Percentiles rank a stretch among this genome's conserved stretches.
Evolutionary conservation across 2,329 filamentous ascomycete species (phyloP).

Genomic region (Cercospora citrullina): DNA sequence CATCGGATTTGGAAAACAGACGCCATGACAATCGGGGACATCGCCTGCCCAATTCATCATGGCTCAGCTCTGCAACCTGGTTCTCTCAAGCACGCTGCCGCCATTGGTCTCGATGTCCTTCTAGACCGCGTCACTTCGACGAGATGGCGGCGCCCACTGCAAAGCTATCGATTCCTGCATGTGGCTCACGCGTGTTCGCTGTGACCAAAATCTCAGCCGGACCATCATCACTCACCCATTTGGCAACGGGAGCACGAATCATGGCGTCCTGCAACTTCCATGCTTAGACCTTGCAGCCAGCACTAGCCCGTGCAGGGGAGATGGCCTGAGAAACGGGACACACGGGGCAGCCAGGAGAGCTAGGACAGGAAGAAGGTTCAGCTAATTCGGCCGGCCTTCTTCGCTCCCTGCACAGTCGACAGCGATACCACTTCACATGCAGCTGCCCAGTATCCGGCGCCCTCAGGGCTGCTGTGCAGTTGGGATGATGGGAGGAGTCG

Average conservation of each 20-base stretch:
- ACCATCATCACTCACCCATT: neutral
- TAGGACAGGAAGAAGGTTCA: neutral
- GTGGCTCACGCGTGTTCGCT: neutral
- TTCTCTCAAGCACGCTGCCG: neutral
- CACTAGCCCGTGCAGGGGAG: neutral
- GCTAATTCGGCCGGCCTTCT: neutral
- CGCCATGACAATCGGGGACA: neutral
- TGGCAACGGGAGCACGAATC: neutral
- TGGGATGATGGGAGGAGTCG: neutral
- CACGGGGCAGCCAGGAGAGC: neutral
- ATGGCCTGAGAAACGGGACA: neutral
- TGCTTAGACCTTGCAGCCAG: neutral
- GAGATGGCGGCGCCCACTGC: neutral
- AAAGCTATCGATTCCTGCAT: neutral
- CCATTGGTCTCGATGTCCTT: neutral
- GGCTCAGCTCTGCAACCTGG: neutral
- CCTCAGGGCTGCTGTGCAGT: neutral
- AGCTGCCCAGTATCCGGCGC: neutral
- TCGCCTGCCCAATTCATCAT: neutral
- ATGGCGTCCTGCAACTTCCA: neutral
- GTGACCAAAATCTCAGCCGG: neutral
- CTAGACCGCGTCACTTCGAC: neutral
- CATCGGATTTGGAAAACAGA: neutral
- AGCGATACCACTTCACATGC: conserved; percentile 1
- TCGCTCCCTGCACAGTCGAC: neutral